A percentile compares a stretch with the other conserved stretches of the same genome.
Conservation (phyloP, 805 yeast species). For the Barnettozyma sp. region DNA sequence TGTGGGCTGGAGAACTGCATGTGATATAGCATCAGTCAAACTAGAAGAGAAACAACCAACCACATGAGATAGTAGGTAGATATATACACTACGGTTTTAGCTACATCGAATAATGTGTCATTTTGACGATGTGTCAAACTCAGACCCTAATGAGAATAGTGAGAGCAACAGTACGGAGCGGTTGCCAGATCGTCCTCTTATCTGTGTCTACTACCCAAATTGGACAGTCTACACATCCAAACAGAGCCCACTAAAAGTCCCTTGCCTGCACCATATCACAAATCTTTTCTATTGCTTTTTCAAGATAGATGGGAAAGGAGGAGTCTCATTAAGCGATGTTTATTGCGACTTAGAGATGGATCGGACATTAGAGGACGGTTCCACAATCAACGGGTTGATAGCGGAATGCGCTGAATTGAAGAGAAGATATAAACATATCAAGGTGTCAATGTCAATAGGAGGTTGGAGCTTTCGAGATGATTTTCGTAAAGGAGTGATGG, state of each 20-base stretch:
- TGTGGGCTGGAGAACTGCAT: too few relatives aligned
- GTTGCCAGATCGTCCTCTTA: slow-evolving; percentile 5
- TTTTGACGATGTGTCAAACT: too few relatives aligned
- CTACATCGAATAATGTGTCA: too few relatives aligned
- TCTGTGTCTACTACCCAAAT: slow-evolving; percentile 40
- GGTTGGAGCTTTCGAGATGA: slow-evolving; percentile 57
- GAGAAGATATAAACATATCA: slow-evolving; percentile 34
- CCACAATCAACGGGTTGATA: slow-evolving; percentile 38
- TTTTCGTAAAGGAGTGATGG: slow-evolving; percentile 27
- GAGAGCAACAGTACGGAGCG: too few relatives aligned
- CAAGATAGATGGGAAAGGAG: slow-evolving; percentile 51
- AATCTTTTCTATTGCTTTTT: slow-evolving; percentile 78
- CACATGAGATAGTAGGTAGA: too few relatives aligned
- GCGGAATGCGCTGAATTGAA: slow-evolving; percentile 44
- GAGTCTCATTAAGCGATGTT: slow-evolving; percentile 47
- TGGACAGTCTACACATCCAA: slow-evolving; percentile 66
- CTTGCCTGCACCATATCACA: slow-evolving; percentile 42
- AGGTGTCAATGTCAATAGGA: slow-evolving; percentile 71
- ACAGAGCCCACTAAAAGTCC: slow-evolving; percentile 57
- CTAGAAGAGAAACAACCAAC: too few relatives aligned
- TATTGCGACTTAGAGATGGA: slow-evolving; percentile 55
- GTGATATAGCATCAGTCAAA: too few relatives aligned
- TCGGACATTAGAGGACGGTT: slow-evolving; percentile 6
- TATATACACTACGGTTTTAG: too few relatives aligned
- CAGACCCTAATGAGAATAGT: too few relatives aligned